Evolutionary conservation across 164 flowering plant species (phyloP).

Genomic region (Protea cynaroides): DNA sequence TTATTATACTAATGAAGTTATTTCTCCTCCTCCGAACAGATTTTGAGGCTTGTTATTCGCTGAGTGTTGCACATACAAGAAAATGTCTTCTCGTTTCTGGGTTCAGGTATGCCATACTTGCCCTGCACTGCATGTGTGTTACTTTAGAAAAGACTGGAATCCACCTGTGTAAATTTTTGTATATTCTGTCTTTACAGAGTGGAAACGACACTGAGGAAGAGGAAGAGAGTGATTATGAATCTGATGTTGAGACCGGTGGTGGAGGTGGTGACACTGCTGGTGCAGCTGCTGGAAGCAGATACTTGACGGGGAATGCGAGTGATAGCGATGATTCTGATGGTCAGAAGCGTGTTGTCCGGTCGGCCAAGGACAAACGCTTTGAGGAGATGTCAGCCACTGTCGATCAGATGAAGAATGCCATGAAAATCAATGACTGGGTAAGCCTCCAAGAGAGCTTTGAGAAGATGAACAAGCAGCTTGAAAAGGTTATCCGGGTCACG

Average conservation of each 20-base stretch:
- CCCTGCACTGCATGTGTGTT: not conserved
- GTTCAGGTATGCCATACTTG: slow-evolving; percentile 24
- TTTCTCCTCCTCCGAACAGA: not conserved
- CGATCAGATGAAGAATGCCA: slow-evolving; percentile 85
- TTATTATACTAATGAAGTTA: too few relatives aligned
- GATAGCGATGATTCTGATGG: slow-evolving; percentile 69
- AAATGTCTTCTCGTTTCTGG: slow-evolving; percentile 42
- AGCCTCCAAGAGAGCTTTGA: slow-evolving; percentile 81
- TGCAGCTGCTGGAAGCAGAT: slow-evolving; percentile 33
- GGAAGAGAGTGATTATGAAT: slow-evolving; percentile 30
- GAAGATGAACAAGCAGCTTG: slow-evolving; percentile 82
- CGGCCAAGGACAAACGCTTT: slow-evolving; percentile 79
- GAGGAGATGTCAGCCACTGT: slow-evolving; percentile 68
- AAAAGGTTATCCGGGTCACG: slow-evolving; percentile 76
- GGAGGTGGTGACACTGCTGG: slow-evolving; percentile 29
- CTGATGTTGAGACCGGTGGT: slow-evolving; percentile 13
- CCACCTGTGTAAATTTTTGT: not conserved
- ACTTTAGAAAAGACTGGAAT: not conserved
- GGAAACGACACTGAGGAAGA: slow-evolving; percentile 55
- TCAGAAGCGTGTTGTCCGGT: slow-evolving; percentile 62
- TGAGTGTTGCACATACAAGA: not conserved
- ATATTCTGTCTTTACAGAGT: slow-evolving; percentile 24
- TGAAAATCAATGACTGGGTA: slow-evolving; percentile 97
- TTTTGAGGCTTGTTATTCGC: not conserved
- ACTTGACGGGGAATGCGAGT: slow-evolving; percentile 35